Percentiles rank a stretch among this genome's conserved stretches.
Conservation (phyloP, 305 asterid species). For the Coffea humblotiana region DNA sequence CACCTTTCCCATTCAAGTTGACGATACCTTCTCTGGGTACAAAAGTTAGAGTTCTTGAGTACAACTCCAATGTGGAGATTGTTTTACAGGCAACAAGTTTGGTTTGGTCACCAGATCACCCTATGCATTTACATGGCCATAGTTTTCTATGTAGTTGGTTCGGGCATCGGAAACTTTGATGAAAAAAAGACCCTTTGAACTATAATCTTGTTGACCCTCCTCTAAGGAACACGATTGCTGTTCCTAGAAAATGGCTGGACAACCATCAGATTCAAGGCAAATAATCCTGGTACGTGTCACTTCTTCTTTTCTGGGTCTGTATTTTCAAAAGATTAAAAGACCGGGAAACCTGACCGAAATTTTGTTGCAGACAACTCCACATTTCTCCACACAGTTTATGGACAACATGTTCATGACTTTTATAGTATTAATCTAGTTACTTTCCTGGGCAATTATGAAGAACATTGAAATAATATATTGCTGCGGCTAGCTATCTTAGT, state of each 20-base stretch:
- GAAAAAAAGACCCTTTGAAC: constrained; percentile 36
- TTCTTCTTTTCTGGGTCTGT: too few species aligned
- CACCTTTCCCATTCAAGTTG: constrained; percentile 5
- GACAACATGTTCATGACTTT: too few species aligned
- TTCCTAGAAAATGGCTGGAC: constrained; percentile 65
- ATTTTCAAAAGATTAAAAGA: too few species aligned
- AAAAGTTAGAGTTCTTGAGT: constrained; percentile 39
- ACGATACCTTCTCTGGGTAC: constrained; percentile 29
- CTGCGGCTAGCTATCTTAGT: too few species aligned
- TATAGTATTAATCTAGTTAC: too few species aligned
- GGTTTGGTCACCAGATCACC: constrained; percentile 51
- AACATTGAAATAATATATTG: too few species aligned
- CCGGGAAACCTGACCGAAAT: too few species aligned
- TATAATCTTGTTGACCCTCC: constrained; percentile 77
- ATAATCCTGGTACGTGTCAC: constrained; percentile 44
- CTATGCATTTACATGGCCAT: constrained; percentile 74
- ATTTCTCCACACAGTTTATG: too few species aligned
- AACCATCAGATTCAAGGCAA: constrained; percentile 61
- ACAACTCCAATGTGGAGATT: constrained; percentile 48
- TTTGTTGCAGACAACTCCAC: too few species aligned
- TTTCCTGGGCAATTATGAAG: too few species aligned
- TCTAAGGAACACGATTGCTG: constrained; percentile 43
- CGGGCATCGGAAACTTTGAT: constrained; percentile 56
- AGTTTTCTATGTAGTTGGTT: constrained; percentile 68
- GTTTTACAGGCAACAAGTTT: constrained; percentile 57